Evolutionary conservation across 768 basidiomycete genomes (phyloP).

Genomic region (Leucogyrophana mollusca): DNA sequence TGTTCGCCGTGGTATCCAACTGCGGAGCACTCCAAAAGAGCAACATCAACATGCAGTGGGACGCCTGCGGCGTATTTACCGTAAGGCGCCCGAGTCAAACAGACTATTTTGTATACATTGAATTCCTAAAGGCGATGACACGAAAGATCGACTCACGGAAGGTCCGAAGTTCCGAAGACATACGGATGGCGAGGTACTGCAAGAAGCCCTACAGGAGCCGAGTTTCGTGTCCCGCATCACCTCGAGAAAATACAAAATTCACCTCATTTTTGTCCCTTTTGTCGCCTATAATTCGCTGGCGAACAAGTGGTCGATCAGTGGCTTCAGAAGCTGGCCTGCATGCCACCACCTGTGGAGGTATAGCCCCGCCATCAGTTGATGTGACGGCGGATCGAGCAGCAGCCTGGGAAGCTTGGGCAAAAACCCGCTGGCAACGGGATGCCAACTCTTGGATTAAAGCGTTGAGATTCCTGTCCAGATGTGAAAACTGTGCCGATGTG

Average conservation of each 20-base stretch:
- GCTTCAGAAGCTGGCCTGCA: conserved; percentile 30
- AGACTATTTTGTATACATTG: conserved; percentile 48
- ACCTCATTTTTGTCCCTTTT: conserved; percentile 51
- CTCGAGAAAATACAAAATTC: conserved; percentile 20
- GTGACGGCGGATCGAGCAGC: conserved; percentile 59
- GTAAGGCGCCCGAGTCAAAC: conserved; percentile 53
- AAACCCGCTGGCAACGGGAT: conserved; percentile 56
- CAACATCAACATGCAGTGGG: conserved; percentile 41
- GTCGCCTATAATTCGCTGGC: conserved; percentile 50
- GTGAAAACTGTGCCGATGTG: conserved; percentile 48
- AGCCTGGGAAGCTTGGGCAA: conserved; percentile 61
- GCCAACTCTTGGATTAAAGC: conserved; percentile 63
- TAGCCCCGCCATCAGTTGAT: conserved; percentile 28
- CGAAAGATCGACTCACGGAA: conserved; percentile 42
- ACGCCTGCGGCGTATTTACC: conserved; percentile 36
- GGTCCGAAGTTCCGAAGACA: conserved; percentile 38
- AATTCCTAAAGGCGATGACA: conserved; percentile 23
- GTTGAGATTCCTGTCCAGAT: conserved; percentile 69
- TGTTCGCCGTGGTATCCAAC: conserved; percentile 30
- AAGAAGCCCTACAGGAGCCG: conserved; percentile 37
- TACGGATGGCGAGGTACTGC: conserved; percentile 53
- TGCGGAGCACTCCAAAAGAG: conserved; percentile 50
- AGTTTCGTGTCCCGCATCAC: conserved; percentile 24
- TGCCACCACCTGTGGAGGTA: conserved; percentile 28
- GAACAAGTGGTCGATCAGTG: conserved; percentile 36